Percentiles rank a stretch among this genome's conserved stretches.
Evolutionary conservation across 352 stramenopile species (phyloP).

Genomic region (Elongisporangium prolatum): DNA sequence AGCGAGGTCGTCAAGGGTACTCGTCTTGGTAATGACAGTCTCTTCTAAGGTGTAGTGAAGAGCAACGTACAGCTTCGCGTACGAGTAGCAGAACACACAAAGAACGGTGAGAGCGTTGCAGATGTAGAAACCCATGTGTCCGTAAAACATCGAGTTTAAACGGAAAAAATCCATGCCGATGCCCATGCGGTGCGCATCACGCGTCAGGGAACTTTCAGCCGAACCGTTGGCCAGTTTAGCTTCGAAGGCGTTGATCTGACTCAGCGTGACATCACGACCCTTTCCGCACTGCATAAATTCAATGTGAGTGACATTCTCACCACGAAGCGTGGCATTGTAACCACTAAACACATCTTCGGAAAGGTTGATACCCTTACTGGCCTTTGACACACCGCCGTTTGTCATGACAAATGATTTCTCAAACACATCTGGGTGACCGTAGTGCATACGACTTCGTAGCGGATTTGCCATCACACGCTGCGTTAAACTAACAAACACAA

Average conservation of each 20-base stretch:
- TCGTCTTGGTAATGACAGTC: constrained; percentile 73
- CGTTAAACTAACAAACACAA: constrained; percentile 86
- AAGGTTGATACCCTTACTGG: constrained; percentile 86
- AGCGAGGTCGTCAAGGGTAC: constrained; percentile 63
- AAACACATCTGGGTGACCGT: constrained; percentile 87
- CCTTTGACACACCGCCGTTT: constrained; percentile 82
- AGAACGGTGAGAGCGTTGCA: constrained; percentile 77
- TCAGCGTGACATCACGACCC: constrained; percentile 83
- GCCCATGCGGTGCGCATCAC: constrained; percentile 80
- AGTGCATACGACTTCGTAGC: constrained; percentile 81
- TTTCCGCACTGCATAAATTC: constrained; percentile 90
- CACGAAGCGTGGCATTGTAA: constrained; percentile 78
- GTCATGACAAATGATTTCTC: constrained; percentile 86
- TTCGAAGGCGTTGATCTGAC: constrained; percentile 86
- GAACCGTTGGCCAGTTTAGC: constrained; percentile 82
- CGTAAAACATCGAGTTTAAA: constrained; percentile 88
- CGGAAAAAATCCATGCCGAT: constrained; percentile 86
- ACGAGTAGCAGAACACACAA: constrained; percentile 78
- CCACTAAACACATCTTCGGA: constrained; percentile 88
- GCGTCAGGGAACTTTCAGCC: constrained; percentile 75
- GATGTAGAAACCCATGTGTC: constrained; percentile 88
- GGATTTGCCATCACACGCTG: constrained; percentile 77
- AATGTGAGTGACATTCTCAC: constrained; percentile 70
- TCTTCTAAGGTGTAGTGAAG: constrained; percentile 69
- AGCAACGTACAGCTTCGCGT: constrained; percentile 85